Evolutionary conservation across 179 eudicot species (phyloP).

Genomic region (Spergularia azorica): DNA sequence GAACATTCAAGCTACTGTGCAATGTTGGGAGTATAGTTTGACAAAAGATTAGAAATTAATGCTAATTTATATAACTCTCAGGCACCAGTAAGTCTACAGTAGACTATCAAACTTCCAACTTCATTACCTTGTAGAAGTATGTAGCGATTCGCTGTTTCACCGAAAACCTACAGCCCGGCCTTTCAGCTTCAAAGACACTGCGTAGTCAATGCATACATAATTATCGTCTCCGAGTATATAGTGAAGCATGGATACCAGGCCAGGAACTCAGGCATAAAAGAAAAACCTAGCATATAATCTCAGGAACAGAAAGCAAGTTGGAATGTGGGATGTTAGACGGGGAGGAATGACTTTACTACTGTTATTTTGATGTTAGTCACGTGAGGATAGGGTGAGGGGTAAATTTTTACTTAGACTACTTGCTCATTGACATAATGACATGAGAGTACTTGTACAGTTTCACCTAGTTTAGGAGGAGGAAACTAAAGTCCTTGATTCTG

Average conservation of each 20-base stretch:
- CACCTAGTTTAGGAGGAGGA: too few species aligned
- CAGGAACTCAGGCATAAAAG: too few species aligned
- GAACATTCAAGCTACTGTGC: too few species aligned
- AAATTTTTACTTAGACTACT: too few species aligned
- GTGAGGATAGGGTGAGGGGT: too few species aligned
- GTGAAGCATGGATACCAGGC: neutral
- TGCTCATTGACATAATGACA: too few species aligned
- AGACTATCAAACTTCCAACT: neutral
- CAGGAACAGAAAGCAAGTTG: neutral
- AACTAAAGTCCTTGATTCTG: too few species aligned
- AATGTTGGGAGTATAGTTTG: too few species aligned
- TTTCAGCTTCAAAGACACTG: constrained; percentile 85
- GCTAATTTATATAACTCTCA: too few species aligned
- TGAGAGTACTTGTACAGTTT: too few species aligned
- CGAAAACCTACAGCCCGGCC: constrained; percentile 86
- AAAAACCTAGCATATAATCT: neutral
- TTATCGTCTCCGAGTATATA: neutral
- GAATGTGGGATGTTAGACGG: neutral
- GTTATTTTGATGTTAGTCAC: neutral
- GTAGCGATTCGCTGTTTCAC: constrained; percentile 70
- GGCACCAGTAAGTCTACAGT: neutral
- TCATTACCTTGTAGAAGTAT: constrained; percentile 77
- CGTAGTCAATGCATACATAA: constrained; percentile 4
- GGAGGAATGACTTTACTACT: neutral
- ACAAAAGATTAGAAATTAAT: too few species aligned